phyloP scores from a whole-genome alignment of 225 moss, liverwort and hornwort species.

The Anthoceros angustus region DNA sequence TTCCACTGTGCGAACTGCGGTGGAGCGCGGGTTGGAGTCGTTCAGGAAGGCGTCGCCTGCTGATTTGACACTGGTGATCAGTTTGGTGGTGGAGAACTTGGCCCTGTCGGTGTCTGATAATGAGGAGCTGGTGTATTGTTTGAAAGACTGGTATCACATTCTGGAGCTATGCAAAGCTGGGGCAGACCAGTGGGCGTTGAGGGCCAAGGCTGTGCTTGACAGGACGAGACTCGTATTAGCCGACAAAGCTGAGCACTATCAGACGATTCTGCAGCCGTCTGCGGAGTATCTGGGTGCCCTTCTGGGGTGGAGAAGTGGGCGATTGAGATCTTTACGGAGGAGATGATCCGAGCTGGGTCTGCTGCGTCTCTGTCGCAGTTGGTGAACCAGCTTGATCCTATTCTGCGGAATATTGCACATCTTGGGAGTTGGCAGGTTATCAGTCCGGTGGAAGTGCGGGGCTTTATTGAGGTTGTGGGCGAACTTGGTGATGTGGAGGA shows the following conservation, averaged over 20 bases:
- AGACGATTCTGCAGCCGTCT: constrained; percentile 60
- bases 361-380: constrained; percentile 78
- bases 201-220: constrained; percentile 80
- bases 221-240: constrained; percentile 72
- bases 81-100: constrained; percentile 74
- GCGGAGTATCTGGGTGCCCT: constrained; percentile 77
- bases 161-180: constrained; percentile 37
- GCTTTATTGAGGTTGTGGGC: constrained; percentile 66
- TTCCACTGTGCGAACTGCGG: constrained; percentile 82
- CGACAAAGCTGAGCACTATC: constrained; percentile 75
- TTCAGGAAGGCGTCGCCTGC: constrained; percentile 38
- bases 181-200: constrained; percentile 56
- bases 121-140: constrained; percentile 34
- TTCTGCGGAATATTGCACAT: constrained; percentile 74
- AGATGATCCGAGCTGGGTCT: constrained; percentile 84
- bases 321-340: constrained; percentile 82
- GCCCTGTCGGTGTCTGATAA: constrained; percentile 68
- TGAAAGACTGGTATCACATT: constrained; percentile 48
- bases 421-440: constrained; percentile 99
- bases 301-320: constrained; percentile 81
- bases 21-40: constrained; percentile 68
- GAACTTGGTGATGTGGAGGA: constrained; percentile 77
- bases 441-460: constrained; percentile 74
- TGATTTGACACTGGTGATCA: constrained; percentile 52
- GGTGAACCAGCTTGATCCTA: constrained; percentile 66